These are phyloP conservation scores for Colletotrichum brevisporum DNA, from an alignment of 2,329 filamentous ascomycete genomes.

Conservation along the genomic window DNA sequence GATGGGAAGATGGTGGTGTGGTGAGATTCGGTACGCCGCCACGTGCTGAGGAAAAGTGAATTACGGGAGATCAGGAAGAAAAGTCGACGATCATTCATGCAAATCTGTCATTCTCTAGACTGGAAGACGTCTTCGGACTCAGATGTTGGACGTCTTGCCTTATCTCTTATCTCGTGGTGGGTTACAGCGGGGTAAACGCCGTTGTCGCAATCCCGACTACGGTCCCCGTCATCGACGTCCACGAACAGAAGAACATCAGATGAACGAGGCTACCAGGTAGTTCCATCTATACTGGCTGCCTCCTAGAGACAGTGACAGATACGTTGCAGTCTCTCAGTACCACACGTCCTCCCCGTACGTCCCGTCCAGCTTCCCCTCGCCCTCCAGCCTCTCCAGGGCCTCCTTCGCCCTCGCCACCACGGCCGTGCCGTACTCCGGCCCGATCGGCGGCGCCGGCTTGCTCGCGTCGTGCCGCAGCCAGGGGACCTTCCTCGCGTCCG, in stretches of 20 bases:
- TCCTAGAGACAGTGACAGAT: no score
- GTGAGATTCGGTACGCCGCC: neutral
- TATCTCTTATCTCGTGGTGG: constrained; percentile 37
- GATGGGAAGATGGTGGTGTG: constrained; percentile 7
- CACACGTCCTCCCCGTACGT: constrained; percentile 40
- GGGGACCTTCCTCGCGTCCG: constrained; percentile 24
- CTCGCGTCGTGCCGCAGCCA: constrained; percentile 46
- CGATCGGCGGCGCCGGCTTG: constrained; percentile 44
- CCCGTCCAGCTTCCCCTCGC: constrained; percentile 44
- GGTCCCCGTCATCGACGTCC: neutral
- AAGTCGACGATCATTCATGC: constrained; percentile 17
- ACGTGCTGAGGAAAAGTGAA: neutral
- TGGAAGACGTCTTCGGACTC: neutral
- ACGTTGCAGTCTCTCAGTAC: constrained; percentile 21
- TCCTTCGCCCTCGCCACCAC: constrained; percentile 46
- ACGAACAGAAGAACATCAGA: neutral
- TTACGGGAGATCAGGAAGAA: no score
- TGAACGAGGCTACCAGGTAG: neutral
- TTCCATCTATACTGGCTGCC: no score
- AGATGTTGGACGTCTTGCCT: constrained; percentile 7
- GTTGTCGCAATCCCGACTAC: constrained; percentile 21
- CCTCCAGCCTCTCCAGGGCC: constrained; percentile 41
- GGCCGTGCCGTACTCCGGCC: constrained; percentile 46
- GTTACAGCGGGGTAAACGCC: constrained; percentile 35
- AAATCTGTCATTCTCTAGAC: constrained; percentile 1